Conservation (phyloP, 2,329 filamentous ascomycete species). For the Stenocarpella maydis region DNA sequence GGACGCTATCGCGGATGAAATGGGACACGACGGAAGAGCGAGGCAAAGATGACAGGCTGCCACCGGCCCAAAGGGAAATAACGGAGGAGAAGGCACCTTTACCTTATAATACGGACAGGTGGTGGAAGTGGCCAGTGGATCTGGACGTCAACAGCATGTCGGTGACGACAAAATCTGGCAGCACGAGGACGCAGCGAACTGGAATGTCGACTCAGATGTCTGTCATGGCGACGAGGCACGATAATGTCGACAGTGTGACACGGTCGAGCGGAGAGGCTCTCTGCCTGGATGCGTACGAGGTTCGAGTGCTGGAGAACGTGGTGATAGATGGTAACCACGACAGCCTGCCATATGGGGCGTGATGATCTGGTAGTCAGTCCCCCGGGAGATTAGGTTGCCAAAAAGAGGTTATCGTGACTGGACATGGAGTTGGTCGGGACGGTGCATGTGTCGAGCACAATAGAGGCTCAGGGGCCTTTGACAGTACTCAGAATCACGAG, state of each 20-base stretch:
- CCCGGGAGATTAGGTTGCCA: not conserved
- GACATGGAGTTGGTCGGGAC: too few species aligned
- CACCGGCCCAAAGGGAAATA: not conserved
- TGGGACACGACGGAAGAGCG: not conserved
- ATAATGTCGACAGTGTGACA: not conserved
- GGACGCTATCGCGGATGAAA: not conserved
- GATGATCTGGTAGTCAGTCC: not conserved
- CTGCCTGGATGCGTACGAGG: not conserved
- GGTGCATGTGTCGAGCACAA: too few species aligned
- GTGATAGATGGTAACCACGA: constrained; percentile 12
- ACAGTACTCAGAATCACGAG: too few species aligned
- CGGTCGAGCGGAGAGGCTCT: not conserved
- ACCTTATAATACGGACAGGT: constrained; percentile 21
- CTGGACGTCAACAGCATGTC: constrained; percentile 24
- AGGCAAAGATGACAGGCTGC: not conserved
- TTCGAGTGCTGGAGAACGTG: not conserved
- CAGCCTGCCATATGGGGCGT: constrained; percentile 19
- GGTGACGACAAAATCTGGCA: constrained; percentile 6
- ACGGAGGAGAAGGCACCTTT: not conserved
- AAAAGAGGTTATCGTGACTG: too few species aligned
- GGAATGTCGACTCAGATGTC: not conserved
- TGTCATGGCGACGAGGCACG: not conserved
- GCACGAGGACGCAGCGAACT: not conserved
- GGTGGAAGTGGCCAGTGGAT: constrained; percentile 26
- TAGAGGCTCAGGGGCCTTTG: too few species aligned